A percentile compares a stretch with the other conserved stretches of the same genome.
Evolutionary conservation across 495 filamentous ascomycete genomes (phyloP).

Genomic region (Aeminium ludgeri): DNA sequence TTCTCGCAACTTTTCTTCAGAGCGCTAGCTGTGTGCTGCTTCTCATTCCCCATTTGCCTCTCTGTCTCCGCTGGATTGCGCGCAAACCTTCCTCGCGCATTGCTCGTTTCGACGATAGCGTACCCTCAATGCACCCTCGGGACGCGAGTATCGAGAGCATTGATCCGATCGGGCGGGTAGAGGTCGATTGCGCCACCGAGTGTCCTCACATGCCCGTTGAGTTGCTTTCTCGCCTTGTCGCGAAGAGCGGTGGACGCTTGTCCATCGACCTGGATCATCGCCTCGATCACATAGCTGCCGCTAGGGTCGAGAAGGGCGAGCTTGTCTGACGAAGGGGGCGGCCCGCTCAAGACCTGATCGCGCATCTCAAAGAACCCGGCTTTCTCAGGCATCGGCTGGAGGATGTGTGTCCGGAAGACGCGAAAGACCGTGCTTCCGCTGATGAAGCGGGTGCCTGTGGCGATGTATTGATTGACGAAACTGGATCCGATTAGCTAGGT

Average conservation of each 20-base stretch:
- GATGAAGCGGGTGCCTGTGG: constrained; percentile 25
- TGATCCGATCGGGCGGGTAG: constrained; percentile 38
- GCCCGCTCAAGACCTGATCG: neutral
- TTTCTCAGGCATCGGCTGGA: neutral
- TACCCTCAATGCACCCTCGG: too few species aligned
- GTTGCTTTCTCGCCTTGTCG: constrained; percentile 38
- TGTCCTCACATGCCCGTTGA: constrained; percentile 42
- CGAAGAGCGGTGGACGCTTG: constrained; percentile 25
- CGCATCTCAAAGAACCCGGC: neutral
- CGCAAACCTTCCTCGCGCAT: too few species aligned
- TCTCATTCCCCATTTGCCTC: too few species aligned
- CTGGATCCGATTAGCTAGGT: neutral
- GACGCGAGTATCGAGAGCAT: too few species aligned
- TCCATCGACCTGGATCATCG: constrained; percentile 27
- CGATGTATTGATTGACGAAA: constrained; percentile 6
- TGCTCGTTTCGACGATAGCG: too few species aligned
- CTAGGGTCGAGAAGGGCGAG: constrained; percentile 22
- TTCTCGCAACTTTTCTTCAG: too few species aligned
- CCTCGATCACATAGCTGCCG: constrained; percentile 27
- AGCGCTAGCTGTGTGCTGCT: too few species aligned
- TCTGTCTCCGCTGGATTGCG: too few species aligned
- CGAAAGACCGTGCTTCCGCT: constrained; percentile 30
- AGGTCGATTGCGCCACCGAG: constrained; percentile 50
- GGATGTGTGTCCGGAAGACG: constrained; percentile 18
- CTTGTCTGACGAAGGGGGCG: constrained; percentile 10